Evolutionary conservation across 2,329 filamentous ascomycete species (phyloP).

Genomic region (Ceratocystis colombiana): DNA sequence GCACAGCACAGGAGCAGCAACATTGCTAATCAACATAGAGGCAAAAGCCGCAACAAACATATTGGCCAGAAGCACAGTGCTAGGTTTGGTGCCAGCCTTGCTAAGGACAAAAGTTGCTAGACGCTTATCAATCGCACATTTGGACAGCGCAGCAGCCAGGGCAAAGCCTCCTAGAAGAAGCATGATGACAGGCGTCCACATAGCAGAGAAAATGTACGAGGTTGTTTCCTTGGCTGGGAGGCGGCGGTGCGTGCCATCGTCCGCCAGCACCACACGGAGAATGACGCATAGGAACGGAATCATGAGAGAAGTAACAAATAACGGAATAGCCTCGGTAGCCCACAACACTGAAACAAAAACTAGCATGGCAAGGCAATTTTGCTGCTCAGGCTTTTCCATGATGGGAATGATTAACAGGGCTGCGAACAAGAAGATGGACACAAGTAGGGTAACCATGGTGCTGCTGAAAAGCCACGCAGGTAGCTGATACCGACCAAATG

Average conservation of each 20-base stretch:
- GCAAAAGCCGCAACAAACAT: conserved; percentile 98
- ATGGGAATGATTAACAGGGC: conserved; percentile 66
- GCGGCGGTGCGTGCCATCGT: conserved; percentile 55
- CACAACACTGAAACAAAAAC: conserved; percentile 89
- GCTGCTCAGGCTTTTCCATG: conserved; percentile 78
- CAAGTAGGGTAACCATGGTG: conserved; percentile 66
- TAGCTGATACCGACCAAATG: conserved; percentile 63
- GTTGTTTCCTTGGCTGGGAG: conserved; percentile 74
- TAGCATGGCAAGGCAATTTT: conserved; percentile 89
- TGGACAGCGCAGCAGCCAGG: conserved; percentile 85
- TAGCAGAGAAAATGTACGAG: conserved; percentile 76
- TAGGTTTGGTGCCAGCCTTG: conserved; percentile 85
- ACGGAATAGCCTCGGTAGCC: conserved; percentile 95
- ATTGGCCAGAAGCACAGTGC: conserved; percentile 84
- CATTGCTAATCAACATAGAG: conserved; percentile 98
- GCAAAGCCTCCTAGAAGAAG: conserved; percentile 91
- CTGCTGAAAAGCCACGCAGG: conserved; percentile 77
- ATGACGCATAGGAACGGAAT: conserved; percentile 90
- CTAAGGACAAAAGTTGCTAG: conserved; percentile 93
- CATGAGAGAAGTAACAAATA: conserved; percentile 89
- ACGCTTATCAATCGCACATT: conserved; percentile 95
- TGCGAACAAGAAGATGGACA: conserved; percentile 62
- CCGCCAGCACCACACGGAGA: conserved; percentile 70
- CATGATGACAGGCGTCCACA: conserved; percentile 99
- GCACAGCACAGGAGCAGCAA: conserved; percentile 90